Conservation (phyloP, 768 basidiomycete genomes). For the Myochromella boudieri region DNA sequence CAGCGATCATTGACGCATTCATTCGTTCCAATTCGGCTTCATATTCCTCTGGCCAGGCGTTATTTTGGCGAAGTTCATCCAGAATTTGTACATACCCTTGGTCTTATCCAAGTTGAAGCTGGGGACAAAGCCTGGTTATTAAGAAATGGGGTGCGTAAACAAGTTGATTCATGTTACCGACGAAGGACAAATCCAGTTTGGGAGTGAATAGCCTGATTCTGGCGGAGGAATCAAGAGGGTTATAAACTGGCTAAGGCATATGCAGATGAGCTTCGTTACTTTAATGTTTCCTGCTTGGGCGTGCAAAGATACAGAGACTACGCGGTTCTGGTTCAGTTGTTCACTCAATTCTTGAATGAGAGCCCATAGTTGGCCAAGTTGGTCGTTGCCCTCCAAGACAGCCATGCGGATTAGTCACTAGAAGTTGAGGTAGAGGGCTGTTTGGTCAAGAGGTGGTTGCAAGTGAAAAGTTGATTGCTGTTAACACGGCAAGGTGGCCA, state of each 20-base stretch:
- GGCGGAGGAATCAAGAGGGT: no score
- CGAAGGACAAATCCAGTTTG: constrained; percentile 92
- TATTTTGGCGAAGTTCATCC: constrained; percentile 9
- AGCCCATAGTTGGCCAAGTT: constrained; percentile 60
- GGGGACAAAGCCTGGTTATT: constrained; percentile 2
- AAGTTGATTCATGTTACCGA: constrained; percentile 44
- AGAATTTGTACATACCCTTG: constrained; percentile 51
- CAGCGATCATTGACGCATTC: constrained; percentile 73
- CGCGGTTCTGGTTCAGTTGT: constrained; percentile 79
- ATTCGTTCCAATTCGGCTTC: constrained; percentile 87
- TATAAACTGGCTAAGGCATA: no score
- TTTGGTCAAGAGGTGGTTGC: neutral
- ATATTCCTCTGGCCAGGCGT: constrained; percentile 69
- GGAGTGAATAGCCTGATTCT: constrained; percentile 87
- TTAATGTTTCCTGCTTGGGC: constrained; percentile 75
- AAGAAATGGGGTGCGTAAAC: neutral
- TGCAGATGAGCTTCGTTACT: constrained; percentile 42
- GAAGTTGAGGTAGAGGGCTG: no score
- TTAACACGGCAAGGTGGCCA: no score
- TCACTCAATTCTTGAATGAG: constrained; percentile 80
- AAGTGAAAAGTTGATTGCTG: no score
- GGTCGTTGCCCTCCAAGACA: constrained; percentile 56
- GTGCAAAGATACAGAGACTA: constrained; percentile 70
- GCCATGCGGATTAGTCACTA: constrained; percentile 52
- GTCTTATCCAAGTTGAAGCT: constrained; percentile 90